Evolutionary conservation across 768 basidiomycete genomes (phyloP).

Genomic region (Zangia roseola): DNA sequence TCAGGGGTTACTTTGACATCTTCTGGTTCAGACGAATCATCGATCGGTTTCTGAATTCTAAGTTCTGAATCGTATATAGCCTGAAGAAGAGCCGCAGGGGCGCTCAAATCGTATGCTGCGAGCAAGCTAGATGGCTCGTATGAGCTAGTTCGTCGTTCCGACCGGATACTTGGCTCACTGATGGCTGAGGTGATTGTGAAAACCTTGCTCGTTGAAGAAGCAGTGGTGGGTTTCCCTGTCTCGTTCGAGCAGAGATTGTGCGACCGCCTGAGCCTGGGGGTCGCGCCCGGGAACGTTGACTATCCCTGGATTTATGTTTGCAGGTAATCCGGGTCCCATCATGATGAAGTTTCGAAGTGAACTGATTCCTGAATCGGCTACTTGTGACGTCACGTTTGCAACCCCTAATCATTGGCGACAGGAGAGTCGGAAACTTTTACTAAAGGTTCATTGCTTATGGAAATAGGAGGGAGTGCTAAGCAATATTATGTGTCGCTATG

Average conservation of each 20-base stretch:
- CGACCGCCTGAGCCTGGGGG: slow-evolving; percentile 38
- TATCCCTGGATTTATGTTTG: slow-evolving; percentile 36
- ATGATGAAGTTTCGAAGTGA: too few relatives aligned
- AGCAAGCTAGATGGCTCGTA: slow-evolving; percentile 38
- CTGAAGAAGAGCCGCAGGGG: slow-evolving; percentile 42
- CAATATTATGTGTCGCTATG: too few relatives aligned
- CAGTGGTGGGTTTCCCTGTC: slow-evolving; percentile 54
- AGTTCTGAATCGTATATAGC: slow-evolving; percentile 48
- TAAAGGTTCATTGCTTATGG: too few relatives aligned
- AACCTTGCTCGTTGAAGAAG: slow-evolving; percentile 40
- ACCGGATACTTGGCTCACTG: slow-evolving; percentile 39
- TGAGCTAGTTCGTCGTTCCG: neutral
- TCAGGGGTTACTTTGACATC: slow-evolving; percentile 33
- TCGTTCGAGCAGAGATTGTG: slow-evolving; percentile 45
- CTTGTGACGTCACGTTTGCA: too few relatives aligned
- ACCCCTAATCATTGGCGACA: too few relatives aligned
- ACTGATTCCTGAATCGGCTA: too few relatives aligned
- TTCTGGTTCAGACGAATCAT: slow-evolving; percentile 30
- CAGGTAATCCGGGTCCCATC: slow-evolving; percentile 11
- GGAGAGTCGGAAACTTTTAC: too few relatives aligned
- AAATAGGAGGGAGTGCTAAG: too few relatives aligned
- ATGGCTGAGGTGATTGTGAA: slow-evolving; percentile 61
- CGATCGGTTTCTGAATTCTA: slow-evolving; percentile 39
- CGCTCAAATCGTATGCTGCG: slow-evolving; percentile 57
- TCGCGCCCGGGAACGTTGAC: slow-evolving; percentile 49